Evolutionary conservation across 805 yeast genomes (phyloP), one percentile per base, ranked within the genome.

Genomic region (Yarrowia bubula): DNA sequence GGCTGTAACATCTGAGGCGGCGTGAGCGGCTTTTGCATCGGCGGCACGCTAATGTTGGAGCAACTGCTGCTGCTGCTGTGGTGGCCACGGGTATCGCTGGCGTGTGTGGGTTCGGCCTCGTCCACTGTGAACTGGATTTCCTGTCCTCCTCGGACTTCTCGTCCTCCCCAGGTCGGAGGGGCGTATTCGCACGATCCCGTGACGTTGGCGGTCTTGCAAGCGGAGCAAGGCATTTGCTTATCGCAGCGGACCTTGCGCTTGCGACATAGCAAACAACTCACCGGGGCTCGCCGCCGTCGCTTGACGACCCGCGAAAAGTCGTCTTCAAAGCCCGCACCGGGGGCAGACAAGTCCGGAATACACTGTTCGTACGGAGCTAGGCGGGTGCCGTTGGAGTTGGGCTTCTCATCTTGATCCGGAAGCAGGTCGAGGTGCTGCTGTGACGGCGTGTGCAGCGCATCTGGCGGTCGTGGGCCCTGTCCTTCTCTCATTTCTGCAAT

Each of bases 211-310:
- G 64, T 58, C 35, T 44, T 58, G 33, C 64, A 58, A 3, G 64
- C 64, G 28, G 64, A 58, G 50, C 64, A 58, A 10, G 64, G 64
- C 51, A 44, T 43, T 35, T 58, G 50, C 11, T 58, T 58, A 35
- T 58, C 64, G 43, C 64, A 58, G 6, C 51, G 41, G 22, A 58
- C 51, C 15, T 58, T 58, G 10, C 64, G 32, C 18, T 58, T 58
- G n/a, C 64, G 64, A 35, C 64, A 58, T 1, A 44, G 35, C 32
- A 35, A 22, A 8, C 64, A 58, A 35, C 43, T 33, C 22, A 58
- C 51, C 0, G 64, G 64, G 8, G 64, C 64, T 17, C 64, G 6
- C 6, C 51, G 41, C 9, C 64, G 64, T 0, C 64, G 41, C 32
- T 58, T 58, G 33, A 58, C 51, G 5, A 35, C 51, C 2, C 64